A percentile compares a stretch with the other conserved stretches of the same genome.
These are phyloP conservation scores for Scopulariopsis brevicaulis DNA, from an alignment of 2,329 filamentous ascomycete genomes.

Conservation along the genomic window DNA sequence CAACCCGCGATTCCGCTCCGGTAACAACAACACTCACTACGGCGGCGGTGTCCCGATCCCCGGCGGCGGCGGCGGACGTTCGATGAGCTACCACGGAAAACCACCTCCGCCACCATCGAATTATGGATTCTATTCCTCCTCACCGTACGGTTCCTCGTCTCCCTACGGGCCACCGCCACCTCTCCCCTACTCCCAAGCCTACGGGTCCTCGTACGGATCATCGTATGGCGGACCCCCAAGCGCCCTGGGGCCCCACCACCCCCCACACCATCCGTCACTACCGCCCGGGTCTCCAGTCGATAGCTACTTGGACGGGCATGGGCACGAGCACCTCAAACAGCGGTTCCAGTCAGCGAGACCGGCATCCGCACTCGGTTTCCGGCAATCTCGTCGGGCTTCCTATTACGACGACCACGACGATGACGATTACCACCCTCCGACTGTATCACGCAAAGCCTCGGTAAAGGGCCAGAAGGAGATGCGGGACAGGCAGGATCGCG, in stretches of 20 bases:
- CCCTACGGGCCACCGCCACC: neutral
- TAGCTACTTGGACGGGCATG: neutral
- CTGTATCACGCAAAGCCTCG: constrained; percentile 2
- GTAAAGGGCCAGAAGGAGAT: neutral
- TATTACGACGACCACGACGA: constrained; percentile 2
- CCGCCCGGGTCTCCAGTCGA: constrained; percentile 2
- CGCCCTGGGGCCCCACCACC: neutral
- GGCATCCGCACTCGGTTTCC: constrained; percentile 1
- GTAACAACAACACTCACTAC: constrained; percentile 1
- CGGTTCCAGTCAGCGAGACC: constrained; percentile 1
- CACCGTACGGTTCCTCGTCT: neutral
- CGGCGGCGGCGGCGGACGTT: neutral
- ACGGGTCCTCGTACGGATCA: constrained; percentile 4
- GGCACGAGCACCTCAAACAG: constrained; percentile 2
- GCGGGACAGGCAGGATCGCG: constrained; percentile 1
- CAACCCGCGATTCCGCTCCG: constrained; percentile 6
- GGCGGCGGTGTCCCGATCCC: constrained; percentile 1
- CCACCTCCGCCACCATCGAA: constrained; percentile 1
- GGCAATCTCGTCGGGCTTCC: neutral
- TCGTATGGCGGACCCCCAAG: constrained; percentile 1
- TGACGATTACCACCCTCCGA: neutral
- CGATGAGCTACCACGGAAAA: constrained; percentile 4
- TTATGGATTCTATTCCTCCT: neutral
- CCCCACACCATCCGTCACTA: neutral
- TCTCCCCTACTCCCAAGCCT: neutral